Percentiles rank a stretch among this genome's conserved stretches.
Evolutionary conservation across 2,329 filamentous ascomycete genomes (phyloP).

Genomic region (Aureobasidium musti): DNA sequence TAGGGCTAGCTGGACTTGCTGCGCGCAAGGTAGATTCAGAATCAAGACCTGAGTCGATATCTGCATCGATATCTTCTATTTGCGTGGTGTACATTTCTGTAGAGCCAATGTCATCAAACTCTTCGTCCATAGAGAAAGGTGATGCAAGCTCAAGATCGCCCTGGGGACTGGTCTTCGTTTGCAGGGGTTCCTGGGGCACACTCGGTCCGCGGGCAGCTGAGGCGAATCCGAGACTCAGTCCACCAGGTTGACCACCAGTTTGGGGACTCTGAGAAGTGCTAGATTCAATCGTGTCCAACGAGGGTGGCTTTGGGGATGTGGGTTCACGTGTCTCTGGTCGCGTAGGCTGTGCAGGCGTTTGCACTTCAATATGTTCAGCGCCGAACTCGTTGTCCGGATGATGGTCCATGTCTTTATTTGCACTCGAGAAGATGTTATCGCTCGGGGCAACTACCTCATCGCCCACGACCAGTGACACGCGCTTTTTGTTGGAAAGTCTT

Average conservation of each 20-base stretch:
- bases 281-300: neutral
- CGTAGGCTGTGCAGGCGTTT: neutral
- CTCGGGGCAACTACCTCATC: constrained; percentile 42
- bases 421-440: constrained; percentile 38
- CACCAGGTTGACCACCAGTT: constrained; percentile 3
- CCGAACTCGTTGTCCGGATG: neutral
- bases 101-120: constrained; percentile 17
- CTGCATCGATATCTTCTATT: constrained; percentile 30
- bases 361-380: neutral
- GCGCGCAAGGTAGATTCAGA: constrained; percentile 25
- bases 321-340: constrained; percentile 2
- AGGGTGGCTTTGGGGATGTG: neutral
- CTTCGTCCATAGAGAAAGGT: constrained; percentile 30
- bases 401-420: neutral
- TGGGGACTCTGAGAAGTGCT: neutral
- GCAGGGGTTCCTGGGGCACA: neutral
- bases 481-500: constrained; percentile 37
- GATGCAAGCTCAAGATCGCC: constrained; percentile 24
- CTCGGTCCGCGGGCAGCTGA: neutral
- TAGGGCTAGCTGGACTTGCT: constrained; percentile 15
- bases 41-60: constrained; percentile 24
- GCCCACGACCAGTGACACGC: constrained; percentile 42
- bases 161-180: neutral
- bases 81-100: constrained; percentile 12
- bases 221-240: constrained; percentile 17